These are phyloP conservation scores for Scheffersomyces stambukii DNA, from an alignment of 1,139 yeast species.

Conservation along the genomic window DNA sequence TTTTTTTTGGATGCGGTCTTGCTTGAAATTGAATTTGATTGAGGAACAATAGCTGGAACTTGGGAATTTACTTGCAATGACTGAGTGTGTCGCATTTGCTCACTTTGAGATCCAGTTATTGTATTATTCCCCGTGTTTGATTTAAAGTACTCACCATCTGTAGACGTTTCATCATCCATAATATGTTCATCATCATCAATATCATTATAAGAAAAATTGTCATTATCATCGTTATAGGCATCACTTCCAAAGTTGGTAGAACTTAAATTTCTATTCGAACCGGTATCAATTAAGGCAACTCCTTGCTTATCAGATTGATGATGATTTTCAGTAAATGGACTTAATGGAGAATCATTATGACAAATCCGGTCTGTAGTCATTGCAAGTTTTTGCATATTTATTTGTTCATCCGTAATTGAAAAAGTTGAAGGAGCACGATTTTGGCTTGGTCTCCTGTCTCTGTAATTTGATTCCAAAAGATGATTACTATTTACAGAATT, in stretches of 20 bases:
- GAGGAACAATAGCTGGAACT: background rate
- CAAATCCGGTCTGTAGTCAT: too few relatives aligned
- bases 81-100: background rate
- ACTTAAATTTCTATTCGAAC: conserved; percentile 5
- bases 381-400: too few relatives aligned
- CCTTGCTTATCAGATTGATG: too few relatives aligned
- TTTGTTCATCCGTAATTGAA: conserved; percentile 9
- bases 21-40: conserved; percentile 17
- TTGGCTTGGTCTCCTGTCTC: conserved; percentile 10
- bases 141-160: conserved; percentile 34
- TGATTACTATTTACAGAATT: conserved; percentile 20
- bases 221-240: conserved; percentile 14
- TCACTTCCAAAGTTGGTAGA: conserved; percentile 9
- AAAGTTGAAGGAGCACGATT: conserved; percentile 9
- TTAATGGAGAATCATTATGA: too few relatives aligned
- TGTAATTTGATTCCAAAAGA: conserved; percentile 14
- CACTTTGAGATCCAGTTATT: conserved; percentile 4
- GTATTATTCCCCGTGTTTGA: conserved; percentile 11
- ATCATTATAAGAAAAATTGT: conserved; percentile 29
- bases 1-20: conserved; percentile 23
- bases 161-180: conserved; percentile 29
- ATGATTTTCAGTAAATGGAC: too few relatives aligned
- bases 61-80: conserved; percentile 2
- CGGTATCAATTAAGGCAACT: too few relatives aligned
- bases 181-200: conserved; percentile 25